Evolutionary conservation across 495 filamentous ascomycete genomes (phyloP).

Genomic region (Stereocaulon alpinum): DNA sequence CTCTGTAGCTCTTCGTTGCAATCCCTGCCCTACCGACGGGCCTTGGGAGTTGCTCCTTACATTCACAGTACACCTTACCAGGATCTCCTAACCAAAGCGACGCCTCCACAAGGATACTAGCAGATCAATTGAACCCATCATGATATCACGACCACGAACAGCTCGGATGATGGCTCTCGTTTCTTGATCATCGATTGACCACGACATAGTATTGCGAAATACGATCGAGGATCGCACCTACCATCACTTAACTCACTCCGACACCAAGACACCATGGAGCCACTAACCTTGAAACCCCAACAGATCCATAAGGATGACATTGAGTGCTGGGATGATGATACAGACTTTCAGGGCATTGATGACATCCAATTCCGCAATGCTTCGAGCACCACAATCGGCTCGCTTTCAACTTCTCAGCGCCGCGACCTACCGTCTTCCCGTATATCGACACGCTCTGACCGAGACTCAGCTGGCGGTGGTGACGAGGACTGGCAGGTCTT

Average conservation of each 20-base stretch:
- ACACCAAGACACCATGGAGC: slow-evolving; percentile 35
- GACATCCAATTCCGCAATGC: slow-evolving; percentile 56
- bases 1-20: slow-evolving; percentile 13
- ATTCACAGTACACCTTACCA: slow-evolving; percentile 2
- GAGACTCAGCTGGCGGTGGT: slow-evolving; percentile 56
- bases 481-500: slow-evolving; percentile 83
- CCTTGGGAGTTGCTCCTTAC: not conserved
- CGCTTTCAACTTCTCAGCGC: slow-evolving; percentile 36
- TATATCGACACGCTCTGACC: slow-evolving; percentile 67
- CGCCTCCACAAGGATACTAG: not conserved
- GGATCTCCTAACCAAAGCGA: not conserved
- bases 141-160: not conserved
- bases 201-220: not conserved
- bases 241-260: not conserved
- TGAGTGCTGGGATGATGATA: slow-evolving; percentile 87
- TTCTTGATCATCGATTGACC: not conserved
- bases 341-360: slow-evolving; percentile 64
- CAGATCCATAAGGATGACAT: slow-evolving; percentile 47
- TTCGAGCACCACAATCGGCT: slow-evolving; percentile 44
- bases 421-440: slow-evolving; percentile 71
- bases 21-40: slow-evolving; percentile 2
- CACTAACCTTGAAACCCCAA: slow-evolving; percentile 44
- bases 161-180: not conserved
- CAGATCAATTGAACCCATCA: not conserved
- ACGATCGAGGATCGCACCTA: not conserved